A percentile compares a stretch with the other conserved stretches of the same genome.
phyloP scores from a whole-genome alignment of 2,329 filamentous ascomycete genomes.

The Zymoseptoria brevis region DNA sequence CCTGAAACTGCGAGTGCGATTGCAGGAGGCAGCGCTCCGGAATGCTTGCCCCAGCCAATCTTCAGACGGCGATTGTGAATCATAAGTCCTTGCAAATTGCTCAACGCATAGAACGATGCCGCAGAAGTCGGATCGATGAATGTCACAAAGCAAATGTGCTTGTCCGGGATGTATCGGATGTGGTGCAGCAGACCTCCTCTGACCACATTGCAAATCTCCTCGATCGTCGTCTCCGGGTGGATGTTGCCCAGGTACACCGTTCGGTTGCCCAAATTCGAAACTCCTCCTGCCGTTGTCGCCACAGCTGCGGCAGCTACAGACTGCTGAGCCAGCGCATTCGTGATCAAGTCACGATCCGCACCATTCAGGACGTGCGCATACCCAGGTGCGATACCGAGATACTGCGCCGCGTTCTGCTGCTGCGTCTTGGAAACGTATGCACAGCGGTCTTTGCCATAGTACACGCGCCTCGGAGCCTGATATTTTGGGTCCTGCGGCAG shows the following conservation, averaged over 20 bases:
- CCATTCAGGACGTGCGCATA: constrained; percentile 95
- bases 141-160: constrained; percentile 99
- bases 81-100: constrained; percentile 96
- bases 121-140: constrained; percentile 98
- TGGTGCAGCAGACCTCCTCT: constrained; percentile 92
- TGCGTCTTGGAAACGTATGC: constrained; percentile 99
- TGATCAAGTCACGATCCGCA: constrained; percentile 92
- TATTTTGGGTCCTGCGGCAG: constrained; percentile 94
- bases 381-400: constrained; percentile 90
- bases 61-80: constrained; percentile 97
- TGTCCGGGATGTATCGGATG: constrained; percentile 98
- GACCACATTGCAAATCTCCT: constrained; percentile 99
- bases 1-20: constrained; percentile 94
- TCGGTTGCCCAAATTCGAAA: constrained; percentile 94
- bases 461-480: constrained; percentile 90
- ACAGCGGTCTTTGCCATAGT: constrained; percentile 97
- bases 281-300: constrained; percentile 89
- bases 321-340: constrained; percentile 90
- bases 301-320: constrained; percentile 95
- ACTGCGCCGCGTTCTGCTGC: constrained; percentile 97
- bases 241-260: constrained; percentile 99
- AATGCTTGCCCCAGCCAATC: constrained; percentile 99
- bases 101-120: constrained; percentile 93
- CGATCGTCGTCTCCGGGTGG: constrained; percentile 95
- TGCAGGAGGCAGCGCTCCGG: constrained; percentile 86